Evolutionary conservation across 73 alveolate species (phyloP).

Genomic region (Durusdinium trenchii): DNA sequence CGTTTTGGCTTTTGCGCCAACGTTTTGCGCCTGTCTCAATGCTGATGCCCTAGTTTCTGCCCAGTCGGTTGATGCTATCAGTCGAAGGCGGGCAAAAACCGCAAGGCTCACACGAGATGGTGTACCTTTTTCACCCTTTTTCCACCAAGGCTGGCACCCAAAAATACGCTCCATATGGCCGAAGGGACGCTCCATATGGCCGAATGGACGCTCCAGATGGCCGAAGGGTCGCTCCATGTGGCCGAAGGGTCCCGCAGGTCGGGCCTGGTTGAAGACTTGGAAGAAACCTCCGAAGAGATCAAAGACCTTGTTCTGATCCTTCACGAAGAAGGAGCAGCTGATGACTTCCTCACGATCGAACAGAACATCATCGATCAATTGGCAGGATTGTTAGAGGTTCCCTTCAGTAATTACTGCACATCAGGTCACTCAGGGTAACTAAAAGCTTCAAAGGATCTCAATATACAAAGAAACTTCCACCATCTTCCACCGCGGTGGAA

Average conservation of each 20-base stretch:
- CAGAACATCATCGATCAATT: too few species aligned
- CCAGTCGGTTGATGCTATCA: neutral
- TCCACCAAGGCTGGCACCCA: neutral
- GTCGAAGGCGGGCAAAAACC: neutral
- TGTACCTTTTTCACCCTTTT: neutral
- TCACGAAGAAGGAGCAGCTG: conserved; percentile 76
- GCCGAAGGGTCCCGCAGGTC: neutral
- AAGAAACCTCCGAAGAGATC: conserved; percentile 76
- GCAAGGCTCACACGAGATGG: neutral
- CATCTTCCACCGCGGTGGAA: too few species aligned
- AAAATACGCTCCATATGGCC: neutral
- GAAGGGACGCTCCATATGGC: neutral
- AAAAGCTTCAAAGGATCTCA: too few species aligned
- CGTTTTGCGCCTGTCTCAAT: too few species aligned
- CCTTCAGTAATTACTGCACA: too few species aligned
- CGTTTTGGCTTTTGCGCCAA: too few species aligned
- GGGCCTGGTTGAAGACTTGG: conserved; percentile 60
- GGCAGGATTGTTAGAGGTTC: too few species aligned
- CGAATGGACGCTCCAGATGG: neutral
- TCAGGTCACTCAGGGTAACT: too few species aligned
- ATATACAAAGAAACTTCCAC: too few species aligned
- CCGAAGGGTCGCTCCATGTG: neutral
- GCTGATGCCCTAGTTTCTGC: too few species aligned
- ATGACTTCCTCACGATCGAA: conserved; percentile 24
- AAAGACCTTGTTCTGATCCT: conserved; percentile 54